Conservation (phyloP, 2,329 filamentous ascomycete genomes). For the Pyrenophora tritici-repentis region DNA sequence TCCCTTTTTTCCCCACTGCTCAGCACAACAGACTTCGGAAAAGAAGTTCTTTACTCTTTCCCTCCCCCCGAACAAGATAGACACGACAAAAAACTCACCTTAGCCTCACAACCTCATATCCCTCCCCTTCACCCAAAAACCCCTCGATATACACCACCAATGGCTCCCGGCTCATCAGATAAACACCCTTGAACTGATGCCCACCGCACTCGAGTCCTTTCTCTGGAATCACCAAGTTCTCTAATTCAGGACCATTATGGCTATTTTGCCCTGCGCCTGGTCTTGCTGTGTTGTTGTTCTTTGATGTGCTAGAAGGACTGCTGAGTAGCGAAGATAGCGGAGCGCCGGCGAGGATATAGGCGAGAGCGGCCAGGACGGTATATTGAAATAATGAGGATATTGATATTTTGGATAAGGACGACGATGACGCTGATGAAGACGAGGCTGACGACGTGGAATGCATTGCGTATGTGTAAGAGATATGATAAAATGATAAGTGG, state of each 20-base stretch:
- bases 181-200: conserved; percentile 48
- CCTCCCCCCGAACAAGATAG: neutral
- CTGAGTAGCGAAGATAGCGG: conserved; percentile 28
- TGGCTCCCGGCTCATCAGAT: conserved; percentile 59
- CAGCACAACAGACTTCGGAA: too few species aligned
- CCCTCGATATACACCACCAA: conserved; percentile 64
- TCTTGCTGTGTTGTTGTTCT: neutral
- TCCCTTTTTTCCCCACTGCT: neutral
- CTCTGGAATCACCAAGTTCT: conserved; percentile 49
- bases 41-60: too few species aligned
- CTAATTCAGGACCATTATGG: conserved; percentile 35
- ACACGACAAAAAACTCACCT: conserved; percentile 50
- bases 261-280: neutral
- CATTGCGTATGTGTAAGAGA: neutral
- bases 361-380: conserved; percentile 32
- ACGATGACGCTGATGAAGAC: neutral
- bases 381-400: conserved; percentile 40
- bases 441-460: conserved; percentile 10
- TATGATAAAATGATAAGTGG: neutral
- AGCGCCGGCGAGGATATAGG: conserved; percentile 45
- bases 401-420: conserved; percentile 9
- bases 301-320: neutral
- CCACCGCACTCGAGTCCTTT: conserved; percentile 45
- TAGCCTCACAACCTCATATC: conserved; percentile 56
- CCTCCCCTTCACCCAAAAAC: conserved; percentile 57